These are phyloP conservation scores for Capronia americana DNA, from an alignment of 2,329 filamentous ascomycete species.

Conservation along the genomic window DNA sequence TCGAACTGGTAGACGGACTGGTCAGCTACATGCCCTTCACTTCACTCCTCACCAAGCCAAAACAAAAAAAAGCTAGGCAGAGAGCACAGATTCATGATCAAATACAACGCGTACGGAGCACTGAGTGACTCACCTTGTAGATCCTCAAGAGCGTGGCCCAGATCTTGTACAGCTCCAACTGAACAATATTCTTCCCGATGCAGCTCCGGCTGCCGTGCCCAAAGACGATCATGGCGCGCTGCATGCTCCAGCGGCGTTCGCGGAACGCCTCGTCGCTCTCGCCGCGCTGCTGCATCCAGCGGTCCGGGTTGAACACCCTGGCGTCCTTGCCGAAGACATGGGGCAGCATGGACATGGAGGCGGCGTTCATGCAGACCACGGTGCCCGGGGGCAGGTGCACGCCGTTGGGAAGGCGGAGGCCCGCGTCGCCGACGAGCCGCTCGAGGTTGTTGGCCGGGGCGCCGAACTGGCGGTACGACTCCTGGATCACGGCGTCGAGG, in stretches of 20 bases:
- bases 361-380: slow-evolving; percentile 21
- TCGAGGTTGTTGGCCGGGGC: slow-evolving; percentile 21
- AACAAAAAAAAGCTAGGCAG: no score
- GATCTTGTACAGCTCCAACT: slow-evolving; percentile 21
- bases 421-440: neutral
- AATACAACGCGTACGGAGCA: no score
- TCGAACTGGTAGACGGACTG: slow-evolving; percentile 6
- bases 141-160: slow-evolving; percentile 21
- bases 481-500: slow-evolving; percentile 21
- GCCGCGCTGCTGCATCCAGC: slow-evolving; percentile 9
- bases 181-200: slow-evolving; percentile 21
- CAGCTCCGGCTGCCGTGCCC: slow-evolving; percentile 19
- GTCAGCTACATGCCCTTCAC: neutral
- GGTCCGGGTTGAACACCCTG: slow-evolving; percentile 14
- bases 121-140: slow-evolving; percentile 17
- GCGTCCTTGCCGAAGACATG: slow-evolving; percentile 14
- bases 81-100: neutral
- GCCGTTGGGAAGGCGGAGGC: slow-evolving; percentile 16
- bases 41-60: no score
- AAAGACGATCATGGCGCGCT: slow-evolving; percentile 13
- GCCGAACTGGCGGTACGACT: slow-evolving; percentile 20
- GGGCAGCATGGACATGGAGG: slow-evolving; percentile 13
- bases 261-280: slow-evolving; percentile 14
- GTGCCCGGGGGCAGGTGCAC: slow-evolving; percentile 6
- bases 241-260: slow-evolving; percentile 11